Evolutionary conservation across 352 stramenopile genomes (phyloP).

Genomic region (Pythium myriotylum): DNA sequence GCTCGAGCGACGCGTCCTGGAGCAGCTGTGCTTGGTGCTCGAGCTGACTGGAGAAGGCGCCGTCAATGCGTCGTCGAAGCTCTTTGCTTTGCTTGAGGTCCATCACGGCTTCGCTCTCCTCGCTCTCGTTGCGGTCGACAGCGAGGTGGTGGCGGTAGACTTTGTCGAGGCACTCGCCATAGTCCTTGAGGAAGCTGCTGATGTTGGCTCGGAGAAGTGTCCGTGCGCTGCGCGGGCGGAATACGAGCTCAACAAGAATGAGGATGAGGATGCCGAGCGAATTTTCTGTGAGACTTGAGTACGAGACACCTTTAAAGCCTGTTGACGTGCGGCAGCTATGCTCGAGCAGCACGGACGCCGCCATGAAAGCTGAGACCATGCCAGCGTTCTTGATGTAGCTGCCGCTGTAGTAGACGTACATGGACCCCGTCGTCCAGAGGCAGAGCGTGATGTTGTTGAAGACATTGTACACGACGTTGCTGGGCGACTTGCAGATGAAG

Average conservation of each 20-base stretch:
- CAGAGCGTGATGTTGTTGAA: constrained; percentile 70
- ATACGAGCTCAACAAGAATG: constrained; percentile 53
- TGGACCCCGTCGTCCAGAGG: constrained; percentile 60
- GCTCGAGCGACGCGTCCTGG: constrained; percentile 61
- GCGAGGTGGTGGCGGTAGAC: constrained; percentile 63
- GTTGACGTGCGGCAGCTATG: constrained; percentile 41
- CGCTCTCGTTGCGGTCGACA: constrained; percentile 22
- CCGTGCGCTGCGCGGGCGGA: constrained; percentile 55
- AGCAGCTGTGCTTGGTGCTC: constrained; percentile 65
- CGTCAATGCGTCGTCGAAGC: constrained; percentile 45
- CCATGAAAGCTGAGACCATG: constrained; percentile 74
- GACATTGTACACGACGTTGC: constrained; percentile 47
- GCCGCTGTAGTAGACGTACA: constrained; percentile 77
- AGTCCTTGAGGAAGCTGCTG: constrained; percentile 44
- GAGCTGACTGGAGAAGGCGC: constrained; percentile 47
- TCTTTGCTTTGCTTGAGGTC: constrained; percentile 31
- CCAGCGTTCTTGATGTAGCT: constrained; percentile 53
- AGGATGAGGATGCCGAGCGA: constrained; percentile 71
- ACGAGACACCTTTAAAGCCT: constrained; percentile 39
- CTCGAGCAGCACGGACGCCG: constrained; percentile 56
- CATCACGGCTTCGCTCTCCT: constrained; percentile 23
- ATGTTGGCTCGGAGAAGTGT: constrained; percentile 60
- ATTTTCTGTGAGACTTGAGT: constrained; percentile 68
- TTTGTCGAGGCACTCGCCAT: constrained; percentile 42
- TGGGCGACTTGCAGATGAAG: constrained; percentile 62